phyloP scores from a whole-genome alignment of 2,329 filamentous ascomycete species.

The Lecanicillium sp. region DNA sequence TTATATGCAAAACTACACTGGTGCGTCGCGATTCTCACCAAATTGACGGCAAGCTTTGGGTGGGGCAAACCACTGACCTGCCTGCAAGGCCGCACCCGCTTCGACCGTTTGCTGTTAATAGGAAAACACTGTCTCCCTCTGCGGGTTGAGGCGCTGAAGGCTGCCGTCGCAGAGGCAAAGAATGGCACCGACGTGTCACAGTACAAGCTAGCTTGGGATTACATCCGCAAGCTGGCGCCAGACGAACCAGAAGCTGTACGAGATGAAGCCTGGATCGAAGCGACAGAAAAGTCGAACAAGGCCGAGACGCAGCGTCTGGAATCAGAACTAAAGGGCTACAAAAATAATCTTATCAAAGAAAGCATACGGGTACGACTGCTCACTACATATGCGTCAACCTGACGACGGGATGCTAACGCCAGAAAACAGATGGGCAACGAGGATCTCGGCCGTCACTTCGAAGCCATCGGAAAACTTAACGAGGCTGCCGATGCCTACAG shows the following conservation, averaged over 20 bases:
- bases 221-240: conserved; percentile 57
- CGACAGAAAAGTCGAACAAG: conserved; percentile 59
- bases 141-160: conserved; percentile 71
- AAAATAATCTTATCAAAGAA: conserved; percentile 95
- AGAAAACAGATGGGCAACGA: conserved; percentile 78
- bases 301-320: conserved; percentile 72
- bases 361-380: conserved; percentile 66
- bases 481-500: conserved; percentile 71
- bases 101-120: conserved; percentile 76
- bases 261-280: conserved; percentile 72
- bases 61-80: background rate
- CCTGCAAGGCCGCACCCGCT: conserved; percentile 65
- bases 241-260: conserved; percentile 59
- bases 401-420: conserved; percentile 10
- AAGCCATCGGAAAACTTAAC: conserved; percentile 67
- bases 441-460: conserved; percentile 79
- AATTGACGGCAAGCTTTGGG: background rate
- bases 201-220: conserved; percentile 64
- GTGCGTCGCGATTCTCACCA: conserved; percentile 43
- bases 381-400: background rate
- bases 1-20: conserved; percentile 84
- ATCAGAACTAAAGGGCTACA: conserved; percentile 81
- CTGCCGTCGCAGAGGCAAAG: conserved; percentile 71
- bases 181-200: conserved; percentile 63
- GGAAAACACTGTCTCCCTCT: conserved; percentile 72